phyloP scores from a whole-genome alignment of 129 eudicot species.

The Glebionis coronaria region DNA sequence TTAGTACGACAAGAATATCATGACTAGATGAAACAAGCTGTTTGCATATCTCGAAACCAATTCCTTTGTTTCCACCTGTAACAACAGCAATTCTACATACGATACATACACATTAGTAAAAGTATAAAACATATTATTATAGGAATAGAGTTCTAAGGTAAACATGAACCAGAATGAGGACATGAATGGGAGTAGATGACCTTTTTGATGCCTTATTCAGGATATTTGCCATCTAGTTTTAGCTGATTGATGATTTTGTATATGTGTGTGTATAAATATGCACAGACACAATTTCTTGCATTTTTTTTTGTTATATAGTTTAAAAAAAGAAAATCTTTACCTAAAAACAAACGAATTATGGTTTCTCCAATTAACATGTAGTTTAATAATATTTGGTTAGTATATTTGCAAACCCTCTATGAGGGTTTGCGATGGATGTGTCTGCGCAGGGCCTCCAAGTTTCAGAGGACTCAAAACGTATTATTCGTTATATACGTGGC shows the following conservation, averaged over 20 bases:
- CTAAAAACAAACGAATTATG: too few relatives aligned
- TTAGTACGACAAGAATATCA: conserved; percentile 19
- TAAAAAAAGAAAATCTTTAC: too few relatives aligned
- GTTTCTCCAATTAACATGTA: too few relatives aligned
- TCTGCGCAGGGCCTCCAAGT: too few relatives aligned
- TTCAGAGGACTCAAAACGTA: too few relatives aligned
- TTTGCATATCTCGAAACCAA: conserved; percentile 22
- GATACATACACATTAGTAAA: conserved; percentile 11
- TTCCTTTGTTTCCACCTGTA: conserved; percentile 27
- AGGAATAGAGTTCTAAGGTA: not conserved
- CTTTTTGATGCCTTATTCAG: conserved; percentile 13
- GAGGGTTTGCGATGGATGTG: too few relatives aligned
- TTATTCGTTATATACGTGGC: too few relatives aligned
- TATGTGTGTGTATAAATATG: too few relatives aligned
- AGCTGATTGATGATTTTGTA: not conserved
- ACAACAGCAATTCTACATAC: conserved; percentile 23
- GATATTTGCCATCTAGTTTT: not conserved
- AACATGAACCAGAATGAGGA: not conserved
- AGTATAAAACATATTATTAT: not conserved
- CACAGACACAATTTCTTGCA: too few relatives aligned
- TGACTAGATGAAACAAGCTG: conserved; percentile 15
- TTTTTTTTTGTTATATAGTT: too few relatives aligned
- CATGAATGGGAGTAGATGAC: conserved; percentile 7
- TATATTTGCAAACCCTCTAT: too few relatives aligned
- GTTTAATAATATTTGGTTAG: too few relatives aligned